Evolutionary conservation across 176 grass and related monocot species (phyloP).

Genomic region (Phoenix dactylifera): DNA sequence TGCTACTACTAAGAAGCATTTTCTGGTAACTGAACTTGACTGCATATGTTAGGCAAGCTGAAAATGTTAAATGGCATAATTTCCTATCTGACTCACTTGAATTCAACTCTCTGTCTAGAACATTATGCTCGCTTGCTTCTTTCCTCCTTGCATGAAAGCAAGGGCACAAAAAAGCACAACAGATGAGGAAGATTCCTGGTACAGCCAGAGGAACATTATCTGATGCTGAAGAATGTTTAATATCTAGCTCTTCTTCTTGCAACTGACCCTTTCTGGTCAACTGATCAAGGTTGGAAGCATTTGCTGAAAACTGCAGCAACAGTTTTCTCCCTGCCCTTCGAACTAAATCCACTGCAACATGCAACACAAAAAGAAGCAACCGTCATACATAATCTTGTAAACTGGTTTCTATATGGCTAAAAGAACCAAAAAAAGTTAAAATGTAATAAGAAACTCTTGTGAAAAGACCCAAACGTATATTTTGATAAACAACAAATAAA

Average conservation of each 20-base stretch:
- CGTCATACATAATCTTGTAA: too few relatives aligned
- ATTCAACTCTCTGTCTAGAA: conserved; percentile 37
- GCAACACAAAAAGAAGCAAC: too few relatives aligned
- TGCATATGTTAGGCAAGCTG: too few relatives aligned
- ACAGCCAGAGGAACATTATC: conserved; percentile 48
- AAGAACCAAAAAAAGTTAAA: too few relatives aligned
- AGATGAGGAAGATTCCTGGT: conserved; percentile 79
- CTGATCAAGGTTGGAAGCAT: conserved; percentile 32
- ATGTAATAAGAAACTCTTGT: too few relatives aligned
- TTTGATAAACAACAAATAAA: too few relatives aligned
- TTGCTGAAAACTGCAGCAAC: conserved; percentile 34
- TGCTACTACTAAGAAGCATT: too few relatives aligned
- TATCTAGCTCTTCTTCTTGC: conserved; percentile 29
- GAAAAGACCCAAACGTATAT: too few relatives aligned
- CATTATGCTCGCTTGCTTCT: conserved; percentile 44
- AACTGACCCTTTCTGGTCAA: conserved; percentile 21
- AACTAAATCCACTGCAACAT: conserved; percentile 24
- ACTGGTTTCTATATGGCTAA: too few relatives aligned
- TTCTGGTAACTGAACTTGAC: too few relatives aligned
- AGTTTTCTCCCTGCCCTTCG: conserved; percentile 51
- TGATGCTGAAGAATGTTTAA: conserved; percentile 44
- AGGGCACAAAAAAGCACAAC: conserved; percentile 70
- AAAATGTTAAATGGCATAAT: too few relatives aligned
- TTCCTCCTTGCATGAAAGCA: conserved; percentile 66
- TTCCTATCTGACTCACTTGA: conserved; percentile 32